These are phyloP conservation scores for Dianthus caryophyllus DNA, from an alignment of 148 eudicot species.

Conservation along the genomic window DNA sequence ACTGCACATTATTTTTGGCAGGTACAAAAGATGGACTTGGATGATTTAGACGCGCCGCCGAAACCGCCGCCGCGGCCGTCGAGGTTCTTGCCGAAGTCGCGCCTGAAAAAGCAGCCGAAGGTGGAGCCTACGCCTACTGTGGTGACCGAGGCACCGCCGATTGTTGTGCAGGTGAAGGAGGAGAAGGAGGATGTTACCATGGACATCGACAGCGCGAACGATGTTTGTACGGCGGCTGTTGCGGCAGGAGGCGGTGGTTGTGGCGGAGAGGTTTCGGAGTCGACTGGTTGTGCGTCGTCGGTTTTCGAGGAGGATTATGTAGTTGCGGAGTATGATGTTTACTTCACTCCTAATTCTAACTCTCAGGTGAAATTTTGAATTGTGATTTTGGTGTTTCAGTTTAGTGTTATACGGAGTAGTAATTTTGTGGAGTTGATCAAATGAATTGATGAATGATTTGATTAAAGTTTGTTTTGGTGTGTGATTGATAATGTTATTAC, in stretches of 20 bases:
- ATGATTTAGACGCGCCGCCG: slow-evolving; percentile 43
- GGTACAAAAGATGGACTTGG: slow-evolving; percentile 81
- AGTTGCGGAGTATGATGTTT: slow-evolving; percentile 40
- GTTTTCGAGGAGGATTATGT: slow-evolving; percentile 35
- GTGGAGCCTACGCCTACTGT: slow-evolving; percentile 10
- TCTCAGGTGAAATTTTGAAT: slow-evolving; percentile 20
- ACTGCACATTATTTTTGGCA: no score
- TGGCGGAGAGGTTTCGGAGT: not conserved
- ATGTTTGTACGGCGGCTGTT: not conserved
- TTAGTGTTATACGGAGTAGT: no score
- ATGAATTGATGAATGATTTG: not conserved
- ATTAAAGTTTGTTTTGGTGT: not conserved
- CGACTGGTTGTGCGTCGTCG: not conserved
- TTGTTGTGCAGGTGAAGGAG: slow-evolving; percentile 16
- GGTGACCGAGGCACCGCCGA: slow-evolving; percentile 9
- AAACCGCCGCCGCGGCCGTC: slow-evolving; percentile 25
- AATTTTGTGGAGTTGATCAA: not conserved
- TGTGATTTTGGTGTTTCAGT: not conserved
- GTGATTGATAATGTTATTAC: not conserved
- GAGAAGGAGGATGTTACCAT: not conserved
- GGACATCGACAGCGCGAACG: slow-evolving; percentile 17
- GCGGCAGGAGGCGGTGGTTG: slow-evolving; percentile 1
- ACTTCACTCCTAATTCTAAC: slow-evolving; percentile 22
- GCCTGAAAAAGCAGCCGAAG: slow-evolving; percentile 44
- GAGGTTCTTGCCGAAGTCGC: slow-evolving; percentile 51